These are phyloP conservation scores for Carallia brachiata DNA, from an alignment of 345 rosid genomes.

Conservation along the genomic window DNA sequence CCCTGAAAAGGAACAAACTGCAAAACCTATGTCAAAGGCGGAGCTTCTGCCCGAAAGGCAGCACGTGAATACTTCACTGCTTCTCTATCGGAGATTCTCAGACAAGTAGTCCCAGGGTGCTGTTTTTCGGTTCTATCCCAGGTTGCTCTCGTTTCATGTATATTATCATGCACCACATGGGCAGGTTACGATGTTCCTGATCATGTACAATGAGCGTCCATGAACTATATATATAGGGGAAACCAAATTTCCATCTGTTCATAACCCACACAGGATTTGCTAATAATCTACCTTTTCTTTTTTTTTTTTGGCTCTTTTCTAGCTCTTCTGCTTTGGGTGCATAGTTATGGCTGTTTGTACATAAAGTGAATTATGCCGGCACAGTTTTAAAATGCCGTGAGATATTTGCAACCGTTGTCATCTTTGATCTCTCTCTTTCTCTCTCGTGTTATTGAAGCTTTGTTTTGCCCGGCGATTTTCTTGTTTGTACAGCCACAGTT, in stretches of 20 bases:
- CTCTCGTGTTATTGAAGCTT: not conserved
- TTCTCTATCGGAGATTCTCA: conserved; percentile 56
- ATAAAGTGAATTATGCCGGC: conserved; percentile 47
- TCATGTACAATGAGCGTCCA: conserved; percentile 25
- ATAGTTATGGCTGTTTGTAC: conserved; percentile 46
- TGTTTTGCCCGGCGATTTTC: not conserved
- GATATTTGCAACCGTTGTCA: conserved; percentile 12
- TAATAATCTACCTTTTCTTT: conserved; percentile 27
- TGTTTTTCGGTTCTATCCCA: not conserved
- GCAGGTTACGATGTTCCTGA: conserved; percentile 25
- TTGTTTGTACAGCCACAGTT: not conserved
- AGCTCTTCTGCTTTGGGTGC: conserved; percentile 33
- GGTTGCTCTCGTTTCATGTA: conserved; percentile 30
- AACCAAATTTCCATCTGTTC: conserved; percentile 37
- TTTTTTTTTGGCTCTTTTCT: not conserved
- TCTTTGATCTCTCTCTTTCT: not conserved
- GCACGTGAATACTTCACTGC: conserved; percentile 64
- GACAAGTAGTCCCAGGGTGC: conserved; percentile 41
- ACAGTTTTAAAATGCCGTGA: conserved; percentile 22
- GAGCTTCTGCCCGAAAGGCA: conserved; percentile 57
- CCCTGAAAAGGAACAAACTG: conserved; percentile 42
- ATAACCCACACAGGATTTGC: conserved; percentile 41
- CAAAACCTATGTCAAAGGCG: conserved; percentile 46
- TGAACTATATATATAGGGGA: conserved; percentile 30
- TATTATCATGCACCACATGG: conserved; percentile 28